Percentiles rank a stretch among this genome's conserved stretches.
phyloP scores from a whole-genome alignment of 495 filamentous ascomycete genomes.

The Xylaria intraflava region DNA sequence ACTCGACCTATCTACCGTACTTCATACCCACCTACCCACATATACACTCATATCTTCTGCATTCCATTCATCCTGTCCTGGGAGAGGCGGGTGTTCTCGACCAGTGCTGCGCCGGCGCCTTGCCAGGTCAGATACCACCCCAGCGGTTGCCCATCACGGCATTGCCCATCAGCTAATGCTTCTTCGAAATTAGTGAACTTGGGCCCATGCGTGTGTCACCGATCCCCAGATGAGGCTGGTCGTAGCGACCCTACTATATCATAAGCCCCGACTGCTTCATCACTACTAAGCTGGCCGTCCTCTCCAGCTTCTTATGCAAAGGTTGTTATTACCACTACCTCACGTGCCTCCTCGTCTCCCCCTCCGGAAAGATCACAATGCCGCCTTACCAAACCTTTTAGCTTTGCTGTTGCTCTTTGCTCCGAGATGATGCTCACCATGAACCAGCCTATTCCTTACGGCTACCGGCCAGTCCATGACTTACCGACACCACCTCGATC shows the following conservation, averaged over 20 bases:
- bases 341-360: slow-evolving; percentile 14
- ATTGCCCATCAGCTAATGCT: slow-evolving; percentile 22
- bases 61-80: slow-evolving; percentile 11
- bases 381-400: slow-evolving; percentile 16
- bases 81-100: slow-evolving; percentile 15
- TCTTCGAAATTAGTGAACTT: slow-evolving; percentile 20
- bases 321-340: slow-evolving; percentile 42
- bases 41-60: not conserved
- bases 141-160: slow-evolving; percentile 19
- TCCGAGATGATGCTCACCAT: slow-evolving; percentile 58
- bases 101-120: slow-evolving; percentile 27
- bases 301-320: slow-evolving; percentile 45
- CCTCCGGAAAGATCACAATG: slow-evolving; percentile 18
- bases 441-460: slow-evolving; percentile 59
- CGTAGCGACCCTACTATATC: slow-evolving; percentile 44
- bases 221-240: slow-evolving; percentile 41
- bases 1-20: slow-evolving; percentile 2
- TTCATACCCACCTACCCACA: slow-evolving; percentile 4
- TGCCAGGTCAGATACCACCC: slow-evolving; percentile 30
- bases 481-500: slow-evolving; percentile 57
- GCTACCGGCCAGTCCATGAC: slow-evolving; percentile 64
- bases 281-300: slow-evolving; percentile 46
- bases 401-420: slow-evolving; percentile 19
- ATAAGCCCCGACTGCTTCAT: slow-evolving; percentile 44
- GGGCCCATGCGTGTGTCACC: slow-evolving; percentile 28